A percentile compares a stretch with the other conserved stretches of the same genome.
These are phyloP conservation scores for Aspergillus diversus DNA, from an alignment of 495 filamentous ascomycete species.

Conservation along the genomic window DNA sequence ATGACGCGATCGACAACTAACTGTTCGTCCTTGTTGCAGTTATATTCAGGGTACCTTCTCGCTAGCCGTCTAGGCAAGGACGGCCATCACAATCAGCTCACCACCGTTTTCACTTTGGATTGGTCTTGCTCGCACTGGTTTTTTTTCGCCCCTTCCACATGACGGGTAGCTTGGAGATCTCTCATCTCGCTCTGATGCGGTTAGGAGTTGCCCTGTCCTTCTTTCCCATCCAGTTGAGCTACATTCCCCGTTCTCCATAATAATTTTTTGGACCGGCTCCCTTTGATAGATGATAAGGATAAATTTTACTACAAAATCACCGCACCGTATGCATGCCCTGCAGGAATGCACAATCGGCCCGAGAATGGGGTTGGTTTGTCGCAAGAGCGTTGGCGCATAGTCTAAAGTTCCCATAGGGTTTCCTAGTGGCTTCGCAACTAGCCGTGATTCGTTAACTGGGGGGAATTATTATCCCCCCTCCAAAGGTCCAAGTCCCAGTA, in stretches of 20 bases:
- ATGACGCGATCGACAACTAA: conserved; percentile 18
- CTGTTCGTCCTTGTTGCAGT: conserved; percentile 9
- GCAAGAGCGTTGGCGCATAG: conserved; percentile 15
- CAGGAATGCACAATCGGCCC: conserved; percentile 27
- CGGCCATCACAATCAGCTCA: background rate
- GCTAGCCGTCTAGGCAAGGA: background rate
- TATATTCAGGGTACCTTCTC: conserved; percentile 4
- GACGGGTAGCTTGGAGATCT: no score
- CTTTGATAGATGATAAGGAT: background rate
- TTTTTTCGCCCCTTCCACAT: background rate
- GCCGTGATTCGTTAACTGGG: conserved; percentile 13
- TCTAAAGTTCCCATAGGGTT: conserved; percentile 19
- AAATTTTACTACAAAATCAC: background rate
- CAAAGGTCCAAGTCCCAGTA: background rate
- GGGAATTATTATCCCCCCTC: background rate
- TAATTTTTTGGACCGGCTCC: background rate
- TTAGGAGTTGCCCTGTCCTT: background rate
- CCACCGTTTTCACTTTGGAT: background rate
- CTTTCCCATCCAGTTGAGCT: background rate
- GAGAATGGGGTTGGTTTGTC: conserved; percentile 23
- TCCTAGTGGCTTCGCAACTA: conserved; percentile 13
- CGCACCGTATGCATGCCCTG: conserved; percentile 19
- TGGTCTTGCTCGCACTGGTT: background rate
- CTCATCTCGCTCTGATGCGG: no score
- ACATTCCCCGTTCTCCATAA: background rate